phyloP scores from a whole-genome alignment of 169 alveolate genomes.

The Eimeria tenella region DNA sequence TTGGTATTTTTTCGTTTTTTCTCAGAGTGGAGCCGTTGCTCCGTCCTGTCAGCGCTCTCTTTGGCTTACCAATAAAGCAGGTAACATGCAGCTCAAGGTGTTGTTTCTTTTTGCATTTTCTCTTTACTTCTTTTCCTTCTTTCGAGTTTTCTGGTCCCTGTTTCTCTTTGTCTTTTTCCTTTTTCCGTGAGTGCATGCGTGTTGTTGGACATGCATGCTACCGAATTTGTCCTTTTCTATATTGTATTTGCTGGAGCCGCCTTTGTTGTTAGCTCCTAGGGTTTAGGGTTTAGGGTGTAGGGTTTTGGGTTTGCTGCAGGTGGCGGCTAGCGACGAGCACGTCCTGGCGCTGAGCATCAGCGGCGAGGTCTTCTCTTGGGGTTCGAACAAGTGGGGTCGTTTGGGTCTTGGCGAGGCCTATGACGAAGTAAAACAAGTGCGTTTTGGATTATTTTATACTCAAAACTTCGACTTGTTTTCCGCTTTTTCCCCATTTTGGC shows the following conservation, averaged over 20 bases:
- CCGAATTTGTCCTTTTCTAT: too few relatives aligned
- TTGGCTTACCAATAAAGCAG: conserved; percentile 81
- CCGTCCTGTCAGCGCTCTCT: conserved; percentile 58
- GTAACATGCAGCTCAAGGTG: not conserved
- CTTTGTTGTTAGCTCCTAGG: too few relatives aligned
- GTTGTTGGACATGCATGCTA: too few relatives aligned
- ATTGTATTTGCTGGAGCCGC: too few relatives aligned
- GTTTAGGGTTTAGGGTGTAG: not conserved
- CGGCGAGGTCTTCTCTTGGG: conserved; percentile 90
- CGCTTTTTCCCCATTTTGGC: too few relatives aligned
- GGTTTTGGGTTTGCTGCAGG: conserved; percentile 65
- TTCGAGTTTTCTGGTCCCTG: not conserved
- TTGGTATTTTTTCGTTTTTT: not conserved
- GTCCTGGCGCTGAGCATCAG: conserved; percentile 84
- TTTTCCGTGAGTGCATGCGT: too few relatives aligned
- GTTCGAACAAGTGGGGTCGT: conserved; percentile 87
- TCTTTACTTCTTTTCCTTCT: not conserved
- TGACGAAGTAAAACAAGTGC: not conserved
- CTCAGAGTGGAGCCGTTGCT: conserved; percentile 29
- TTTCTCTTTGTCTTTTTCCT: too few relatives aligned
- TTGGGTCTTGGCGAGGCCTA: conserved; percentile 88
- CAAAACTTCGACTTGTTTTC: too few relatives aligned
- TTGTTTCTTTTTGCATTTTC: not conserved
- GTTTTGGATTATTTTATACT: not conserved
- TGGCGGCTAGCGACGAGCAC: conserved; percentile 90